phyloP scores from a whole-genome alignment of 495 filamentous ascomycete genomes.

The Penicillium coprophilum region DNA sequence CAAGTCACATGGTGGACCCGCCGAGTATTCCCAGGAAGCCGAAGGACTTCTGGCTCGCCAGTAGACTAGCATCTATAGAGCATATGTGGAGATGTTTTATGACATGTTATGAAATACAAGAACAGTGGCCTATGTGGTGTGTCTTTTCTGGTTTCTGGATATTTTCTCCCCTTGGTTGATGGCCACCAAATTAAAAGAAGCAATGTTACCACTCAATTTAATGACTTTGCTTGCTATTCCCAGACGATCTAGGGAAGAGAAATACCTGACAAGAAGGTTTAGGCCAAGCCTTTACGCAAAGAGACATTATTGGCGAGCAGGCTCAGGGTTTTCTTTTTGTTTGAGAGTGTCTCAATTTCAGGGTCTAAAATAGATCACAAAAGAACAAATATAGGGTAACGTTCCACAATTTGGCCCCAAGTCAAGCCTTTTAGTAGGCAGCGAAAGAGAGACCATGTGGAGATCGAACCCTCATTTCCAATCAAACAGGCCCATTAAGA shows the following conservation, averaged over 20 bases:
- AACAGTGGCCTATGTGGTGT: background rate
- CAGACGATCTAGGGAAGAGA: too few species aligned
- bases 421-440: background rate
- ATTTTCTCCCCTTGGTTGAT: too few species aligned
- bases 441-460: background rate
- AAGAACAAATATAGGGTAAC: background rate
- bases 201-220: too few species aligned
- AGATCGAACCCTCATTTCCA: background rate
- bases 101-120: background rate
- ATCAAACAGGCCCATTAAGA: background rate
- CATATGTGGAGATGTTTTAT: too few species aligned
- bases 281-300: background rate
- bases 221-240: too few species aligned
- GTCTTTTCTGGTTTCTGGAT: background rate
- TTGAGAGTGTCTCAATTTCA: background rate
- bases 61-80: too few species aligned
- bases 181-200: too few species aligned
- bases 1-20: conserved; percentile 15
- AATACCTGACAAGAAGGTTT: background rate
- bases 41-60: conserved; percentile 33
- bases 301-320: background rate
- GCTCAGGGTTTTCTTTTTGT: background rate
- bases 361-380: conserved; percentile 1
- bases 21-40: conserved; percentile 28
- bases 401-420: background rate